phyloP scores from a whole-genome alignment of 805 yeast species.

The Danielia reshetovae region DNA sequence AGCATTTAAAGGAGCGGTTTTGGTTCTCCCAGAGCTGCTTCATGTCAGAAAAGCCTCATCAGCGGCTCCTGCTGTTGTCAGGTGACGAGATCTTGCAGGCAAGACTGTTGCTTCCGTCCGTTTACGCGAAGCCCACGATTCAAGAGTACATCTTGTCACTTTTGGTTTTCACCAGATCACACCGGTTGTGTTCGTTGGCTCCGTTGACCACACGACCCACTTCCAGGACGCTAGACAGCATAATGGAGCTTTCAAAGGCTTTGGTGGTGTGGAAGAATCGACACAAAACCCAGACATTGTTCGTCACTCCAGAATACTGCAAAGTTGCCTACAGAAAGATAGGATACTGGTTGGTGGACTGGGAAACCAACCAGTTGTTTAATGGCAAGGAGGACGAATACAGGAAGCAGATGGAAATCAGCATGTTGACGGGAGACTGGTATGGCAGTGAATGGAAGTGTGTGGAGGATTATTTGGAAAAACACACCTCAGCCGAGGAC shows the following conservation, averaged over 20 bases:
- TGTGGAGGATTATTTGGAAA: slow-evolving; percentile 25
- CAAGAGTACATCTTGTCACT: slow-evolving; percentile 35
- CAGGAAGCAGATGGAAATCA: slow-evolving; percentile 23
- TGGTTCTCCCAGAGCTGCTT: slow-evolving; percentile 11
- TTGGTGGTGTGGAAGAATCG: slow-evolving; percentile 20
- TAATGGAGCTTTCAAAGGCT: slow-evolving; percentile 25
- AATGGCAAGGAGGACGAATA: slow-evolving; percentile 9
- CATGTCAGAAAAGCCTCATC: not conserved
- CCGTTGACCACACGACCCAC: slow-evolving; percentile 33
- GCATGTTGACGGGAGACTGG: slow-evolving; percentile 41
- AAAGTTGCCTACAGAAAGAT: slow-evolving; percentile 37
- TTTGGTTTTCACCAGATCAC: slow-evolving; percentile 34
- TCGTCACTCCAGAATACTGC: slow-evolving; percentile 35
- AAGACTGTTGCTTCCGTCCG: slow-evolving; percentile 8
- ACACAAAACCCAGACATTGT: slow-evolving; percentile 8
- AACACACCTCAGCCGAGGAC: slow-evolving; percentile 17
- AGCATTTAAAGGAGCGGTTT: slow-evolving; percentile 14
- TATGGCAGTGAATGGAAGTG: slow-evolving; percentile 38
- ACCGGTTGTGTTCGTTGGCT: slow-evolving; percentile 36
- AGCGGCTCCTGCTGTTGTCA: not conserved
- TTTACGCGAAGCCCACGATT: slow-evolving; percentile 33
- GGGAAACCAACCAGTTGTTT: slow-evolving; percentile 29
- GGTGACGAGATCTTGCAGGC: slow-evolving; percentile 2
- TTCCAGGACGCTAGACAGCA: slow-evolving; percentile 27
- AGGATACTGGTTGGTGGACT: slow-evolving; percentile 42